These are phyloP conservation scores for Thermomucor indicae-seudaticae DNA, from an alignment of 371 early-diverging fungal species.

Conservation along the genomic window DNA sequence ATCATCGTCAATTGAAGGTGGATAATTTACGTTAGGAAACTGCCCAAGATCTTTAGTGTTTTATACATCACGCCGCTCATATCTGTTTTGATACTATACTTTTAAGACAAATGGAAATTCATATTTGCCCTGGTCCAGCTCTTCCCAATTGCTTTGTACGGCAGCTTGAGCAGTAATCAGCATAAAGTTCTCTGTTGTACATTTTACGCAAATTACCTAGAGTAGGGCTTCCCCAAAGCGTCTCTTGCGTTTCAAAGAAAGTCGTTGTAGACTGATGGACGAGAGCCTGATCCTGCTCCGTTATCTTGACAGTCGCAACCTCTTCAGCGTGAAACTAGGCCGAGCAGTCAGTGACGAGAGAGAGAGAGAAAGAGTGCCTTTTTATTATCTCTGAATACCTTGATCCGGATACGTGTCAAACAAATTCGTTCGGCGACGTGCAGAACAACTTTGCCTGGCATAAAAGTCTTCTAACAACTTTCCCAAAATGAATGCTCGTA, in stretches of 20 bases:
- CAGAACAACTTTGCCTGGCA: slow-evolving; percentile 26
- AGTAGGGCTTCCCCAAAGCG: slow-evolving; percentile 29
- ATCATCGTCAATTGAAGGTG: slow-evolving; percentile 20
- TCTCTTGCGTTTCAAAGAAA: slow-evolving; percentile 23
- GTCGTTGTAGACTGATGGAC: slow-evolving; percentile 14
- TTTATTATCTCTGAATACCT: slow-evolving; percentile 17
- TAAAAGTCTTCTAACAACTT: neutral
- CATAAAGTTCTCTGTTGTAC: neutral
- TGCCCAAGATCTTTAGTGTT: neutral
- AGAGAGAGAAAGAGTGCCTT: neutral
- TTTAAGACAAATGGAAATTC: slow-evolving; percentile 38
- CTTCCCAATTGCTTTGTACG: neutral
- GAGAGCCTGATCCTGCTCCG: slow-evolving; percentile 9
- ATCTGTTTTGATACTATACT: slow-evolving; percentile 10
- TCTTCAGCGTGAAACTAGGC: slow-evolving; percentile 43
- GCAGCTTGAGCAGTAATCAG: neutral
- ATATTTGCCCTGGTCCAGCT: slow-evolving; percentile 22
- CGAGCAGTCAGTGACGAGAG: neutral
- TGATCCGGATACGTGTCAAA: slow-evolving; percentile 31
- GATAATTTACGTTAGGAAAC: slow-evolving; percentile 27
- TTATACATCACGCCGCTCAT: neutral
- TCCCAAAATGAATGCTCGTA: neutral
- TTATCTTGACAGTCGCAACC: slow-evolving; percentile 23
- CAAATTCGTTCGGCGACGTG: slow-evolving; percentile 22
- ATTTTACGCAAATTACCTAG: slow-evolving; percentile 20